phyloP scores from a whole-genome alignment of 1,284 basidiomycete genomes.

The Bondarzewia mesenterica region DNA sequence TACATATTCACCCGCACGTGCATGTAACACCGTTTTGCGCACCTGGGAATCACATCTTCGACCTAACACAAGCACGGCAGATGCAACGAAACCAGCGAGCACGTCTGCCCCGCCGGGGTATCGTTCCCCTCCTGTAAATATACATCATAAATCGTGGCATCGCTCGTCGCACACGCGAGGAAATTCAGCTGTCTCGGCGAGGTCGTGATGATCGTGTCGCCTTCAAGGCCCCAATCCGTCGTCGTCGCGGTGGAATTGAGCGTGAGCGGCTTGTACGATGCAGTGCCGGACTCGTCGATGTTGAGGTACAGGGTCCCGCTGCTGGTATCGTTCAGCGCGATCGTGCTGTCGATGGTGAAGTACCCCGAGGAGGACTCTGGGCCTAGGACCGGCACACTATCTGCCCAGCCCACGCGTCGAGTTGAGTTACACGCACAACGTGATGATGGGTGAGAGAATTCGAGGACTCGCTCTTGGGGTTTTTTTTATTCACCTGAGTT shows the following conservation, averaged over 20 bases:
- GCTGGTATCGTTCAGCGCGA: conserved; percentile 32
- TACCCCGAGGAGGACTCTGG: conserved; percentile 42
- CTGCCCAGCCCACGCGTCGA: too few species aligned
- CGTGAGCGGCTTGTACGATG: conserved; percentile 42
- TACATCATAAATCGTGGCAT: conserved; percentile 33
- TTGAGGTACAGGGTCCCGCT: conserved; percentile 41
- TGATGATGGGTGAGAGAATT: too few species aligned
- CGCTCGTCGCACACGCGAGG: conserved; percentile 40
- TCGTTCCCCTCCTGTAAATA: conserved; percentile 48
- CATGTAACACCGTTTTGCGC: too few species aligned
- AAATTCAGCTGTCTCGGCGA: conserved; percentile 46
- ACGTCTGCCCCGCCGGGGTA: conserved; percentile 33
- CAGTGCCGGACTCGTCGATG: conserved; percentile 31
- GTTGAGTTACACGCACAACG: background rate
- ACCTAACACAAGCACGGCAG: conserved; percentile 48
- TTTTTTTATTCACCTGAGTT: conserved; percentile 33
- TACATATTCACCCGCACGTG: too few species aligned
- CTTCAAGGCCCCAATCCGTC: conserved; percentile 49
- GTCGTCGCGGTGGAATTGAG: conserved; percentile 40
- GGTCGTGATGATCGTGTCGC: conserved; percentile 51
- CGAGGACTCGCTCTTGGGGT: too few species aligned
- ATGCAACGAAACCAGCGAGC: conserved; percentile 41
- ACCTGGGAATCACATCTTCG: too few species aligned
- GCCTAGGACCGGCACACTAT: conserved; percentile 41
- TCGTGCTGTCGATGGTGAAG: conserved; percentile 42